Conservation (phyloP, 2,329 filamentous ascomycete species). For the Coniella vitis region DNA sequence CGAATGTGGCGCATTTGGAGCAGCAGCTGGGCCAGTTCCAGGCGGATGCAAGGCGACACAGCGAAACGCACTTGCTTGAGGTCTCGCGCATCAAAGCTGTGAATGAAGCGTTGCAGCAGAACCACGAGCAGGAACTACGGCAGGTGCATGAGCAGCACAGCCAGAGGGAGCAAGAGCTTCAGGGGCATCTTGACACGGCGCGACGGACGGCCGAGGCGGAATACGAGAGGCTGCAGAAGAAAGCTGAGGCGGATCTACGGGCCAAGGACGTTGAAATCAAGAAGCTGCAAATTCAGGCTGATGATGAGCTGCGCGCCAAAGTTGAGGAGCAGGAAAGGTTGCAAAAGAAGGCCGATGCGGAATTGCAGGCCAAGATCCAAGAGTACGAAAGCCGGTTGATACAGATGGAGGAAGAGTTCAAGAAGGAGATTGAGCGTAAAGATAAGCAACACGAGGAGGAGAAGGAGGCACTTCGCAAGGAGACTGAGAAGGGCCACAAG, state of each 20-base stretch:
- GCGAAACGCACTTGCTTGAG: conserved; percentile 50
- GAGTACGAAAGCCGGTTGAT: conserved; percentile 11
- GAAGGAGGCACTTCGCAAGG: conserved; percentile 40
- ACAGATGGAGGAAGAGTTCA: conserved; percentile 16
- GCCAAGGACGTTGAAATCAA: conserved; percentile 7
- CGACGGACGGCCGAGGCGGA: conserved; percentile 9
- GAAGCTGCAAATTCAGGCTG: conserved; percentile 13
- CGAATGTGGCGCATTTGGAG: conserved; percentile 39
- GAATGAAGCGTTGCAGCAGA: conserved; percentile 63
- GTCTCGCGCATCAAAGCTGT: conserved; percentile 39
- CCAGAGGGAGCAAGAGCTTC: conserved; percentile 35
- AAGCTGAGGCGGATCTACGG: conserved; percentile 2
- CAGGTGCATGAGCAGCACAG: conserved; percentile 36
- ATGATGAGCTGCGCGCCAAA: conserved; percentile 13
- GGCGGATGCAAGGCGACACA: conserved; percentile 61
- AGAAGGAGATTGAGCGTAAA: conserved; percentile 20
- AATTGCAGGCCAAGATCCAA: conserved; percentile 4
- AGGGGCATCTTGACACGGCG: conserved; percentile 12
- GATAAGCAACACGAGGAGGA: conserved; percentile 30
- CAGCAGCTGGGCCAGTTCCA: conserved; percentile 64
- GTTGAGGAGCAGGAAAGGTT: conserved; percentile 30
- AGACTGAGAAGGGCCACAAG: conserved; percentile 32
- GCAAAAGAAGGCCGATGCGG: conserved; percentile 24
- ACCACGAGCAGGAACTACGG: conserved; percentile 61
- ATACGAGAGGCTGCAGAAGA: conserved; percentile 36